Conservation (phyloP, 2,329 filamentous ascomycete species). For the Ophiocordyceps camponoti-saundersi region DNA sequence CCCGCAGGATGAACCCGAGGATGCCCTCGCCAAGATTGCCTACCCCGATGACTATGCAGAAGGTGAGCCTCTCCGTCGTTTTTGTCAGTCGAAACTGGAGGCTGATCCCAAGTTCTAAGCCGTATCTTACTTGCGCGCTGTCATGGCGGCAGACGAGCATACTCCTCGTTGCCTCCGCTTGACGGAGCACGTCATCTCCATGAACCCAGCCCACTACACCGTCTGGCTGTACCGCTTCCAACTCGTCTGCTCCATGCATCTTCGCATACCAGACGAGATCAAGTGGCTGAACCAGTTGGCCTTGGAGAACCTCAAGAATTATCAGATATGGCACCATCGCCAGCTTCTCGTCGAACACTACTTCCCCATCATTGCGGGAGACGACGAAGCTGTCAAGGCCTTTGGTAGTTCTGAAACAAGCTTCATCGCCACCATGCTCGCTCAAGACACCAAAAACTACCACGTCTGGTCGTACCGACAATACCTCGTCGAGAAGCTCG, state of each 20-base stretch:
- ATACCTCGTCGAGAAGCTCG: constrained; percentile 45
- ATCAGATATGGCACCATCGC: constrained; percentile 85
- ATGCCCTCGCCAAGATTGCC: constrained; percentile 79
- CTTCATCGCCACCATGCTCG: constrained; percentile 70
- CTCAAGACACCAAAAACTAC: constrained; percentile 87
- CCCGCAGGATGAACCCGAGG: constrained; percentile 64
- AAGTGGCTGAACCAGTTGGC: constrained; percentile 76
- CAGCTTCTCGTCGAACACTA: constrained; percentile 47
- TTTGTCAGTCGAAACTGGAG: neutral
- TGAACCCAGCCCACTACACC: constrained; percentile 97
- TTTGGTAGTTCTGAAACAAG: constrained; percentile 50
- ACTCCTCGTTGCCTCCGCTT: constrained; percentile 62
- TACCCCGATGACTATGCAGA: constrained; percentile 84
- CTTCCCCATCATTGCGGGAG: constrained; percentile 41
- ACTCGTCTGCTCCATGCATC: constrained; percentile 50
- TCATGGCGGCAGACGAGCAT: constrained; percentile 80
- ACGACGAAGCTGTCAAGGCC: constrained; percentile 33
- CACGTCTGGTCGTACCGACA: constrained; percentile 96
- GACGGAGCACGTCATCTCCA: constrained; percentile 74
- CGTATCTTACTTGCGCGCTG: constrained; percentile 80
- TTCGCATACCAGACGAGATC: constrained; percentile 55
- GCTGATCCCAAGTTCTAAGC: constrained; percentile 25
- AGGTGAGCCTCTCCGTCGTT: constrained; percentile 22
- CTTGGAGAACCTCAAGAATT: constrained; percentile 81
- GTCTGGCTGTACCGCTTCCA: constrained; percentile 93